A percentile compares a stretch with the other conserved stretches of the same genome.
Conservation (phyloP, 2,329 filamentous ascomycete genomes). For the Aspergillus amoenus region DNA sequence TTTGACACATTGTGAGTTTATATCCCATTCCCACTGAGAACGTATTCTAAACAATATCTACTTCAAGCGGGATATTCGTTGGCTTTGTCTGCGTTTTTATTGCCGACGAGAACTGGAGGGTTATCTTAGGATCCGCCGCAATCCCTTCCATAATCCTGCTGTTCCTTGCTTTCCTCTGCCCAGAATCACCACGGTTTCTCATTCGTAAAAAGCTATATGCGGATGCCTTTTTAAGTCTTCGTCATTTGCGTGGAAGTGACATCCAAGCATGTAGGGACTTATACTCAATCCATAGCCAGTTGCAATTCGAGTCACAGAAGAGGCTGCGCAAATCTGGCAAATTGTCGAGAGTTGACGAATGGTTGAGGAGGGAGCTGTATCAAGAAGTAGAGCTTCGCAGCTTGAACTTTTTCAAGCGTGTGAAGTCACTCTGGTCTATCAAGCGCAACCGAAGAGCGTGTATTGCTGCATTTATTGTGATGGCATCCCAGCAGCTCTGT, state of each 20-base stretch:
- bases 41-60: neutral
- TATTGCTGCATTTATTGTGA: slow-evolving; percentile 27
- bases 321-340: no score
- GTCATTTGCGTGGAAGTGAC: slow-evolving; percentile 34
- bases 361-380: neutral
- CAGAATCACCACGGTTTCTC: slow-evolving; percentile 43
- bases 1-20: slow-evolving; percentile 22
- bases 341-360: no score
- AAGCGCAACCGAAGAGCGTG: slow-evolving; percentile 26
- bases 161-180: slow-evolving; percentile 47
- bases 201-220: slow-evolving; percentile 30
- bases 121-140: slow-evolving; percentile 49
- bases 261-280: slow-evolving; percentile 37
- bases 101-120: slow-evolving; percentile 40
- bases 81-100: slow-evolving; percentile 18
- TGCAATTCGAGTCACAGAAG: slow-evolving; percentile 31
- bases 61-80: slow-evolving; percentile 15
- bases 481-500: slow-evolving; percentile 32
- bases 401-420: slow-evolving; percentile 18
- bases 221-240: slow-evolving; percentile 33
- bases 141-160: slow-evolving; percentile 48
- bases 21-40: no score
- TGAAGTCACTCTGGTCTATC: slow-evolving; percentile 21
- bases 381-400: neutral
- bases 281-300: slow-evolving; percentile 33